A percentile compares a stretch with the other conserved stretches of the same genome.
Evolutionary conservation across 164 flowering plant species (phyloP).

Genomic region (Cinnamomum micranthum): DNA sequence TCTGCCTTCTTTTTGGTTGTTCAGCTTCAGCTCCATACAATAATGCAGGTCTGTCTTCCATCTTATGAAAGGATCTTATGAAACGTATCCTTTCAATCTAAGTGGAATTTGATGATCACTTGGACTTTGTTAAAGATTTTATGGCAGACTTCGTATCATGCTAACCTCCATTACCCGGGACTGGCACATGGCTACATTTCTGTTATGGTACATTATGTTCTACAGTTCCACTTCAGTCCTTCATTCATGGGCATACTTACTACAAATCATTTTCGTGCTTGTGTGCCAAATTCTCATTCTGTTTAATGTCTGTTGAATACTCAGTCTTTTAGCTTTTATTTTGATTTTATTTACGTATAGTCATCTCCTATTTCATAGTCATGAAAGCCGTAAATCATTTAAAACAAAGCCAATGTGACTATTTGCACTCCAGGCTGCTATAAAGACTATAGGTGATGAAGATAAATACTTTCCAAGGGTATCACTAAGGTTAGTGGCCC

Average conservation of each 20-base stretch:
- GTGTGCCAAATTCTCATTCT: not conserved
- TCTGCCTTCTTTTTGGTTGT: too few relatives aligned
- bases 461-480: slow-evolving; percentile 86
- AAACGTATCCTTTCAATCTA: too few relatives aligned
- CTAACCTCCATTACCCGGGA: too few relatives aligned
- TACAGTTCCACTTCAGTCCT: not conserved
- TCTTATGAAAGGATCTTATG: too few relatives aligned
- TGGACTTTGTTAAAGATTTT: too few relatives aligned
- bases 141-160: too few relatives aligned
- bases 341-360: too few relatives aligned
- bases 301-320: too few relatives aligned
- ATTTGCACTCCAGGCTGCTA: slow-evolving; percentile 67
- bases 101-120: too few relatives aligned
- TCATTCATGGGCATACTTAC: not conserved
- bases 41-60: too few relatives aligned
- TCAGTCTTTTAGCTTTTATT: not conserved
- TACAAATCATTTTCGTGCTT: not conserved
- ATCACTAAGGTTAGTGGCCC: slow-evolving; percentile 57
- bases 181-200: not conserved
- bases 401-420: not conserved
- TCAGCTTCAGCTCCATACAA: too few relatives aligned
- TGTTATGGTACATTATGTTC: not conserved
- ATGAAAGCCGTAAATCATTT: not conserved
- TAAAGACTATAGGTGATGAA: slow-evolving; percentile 89
- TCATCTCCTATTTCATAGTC: not conserved